Evolutionary conservation across 2,329 filamentous ascomycete species (phyloP).

Genomic region (Fusarium oxysporum): DNA sequence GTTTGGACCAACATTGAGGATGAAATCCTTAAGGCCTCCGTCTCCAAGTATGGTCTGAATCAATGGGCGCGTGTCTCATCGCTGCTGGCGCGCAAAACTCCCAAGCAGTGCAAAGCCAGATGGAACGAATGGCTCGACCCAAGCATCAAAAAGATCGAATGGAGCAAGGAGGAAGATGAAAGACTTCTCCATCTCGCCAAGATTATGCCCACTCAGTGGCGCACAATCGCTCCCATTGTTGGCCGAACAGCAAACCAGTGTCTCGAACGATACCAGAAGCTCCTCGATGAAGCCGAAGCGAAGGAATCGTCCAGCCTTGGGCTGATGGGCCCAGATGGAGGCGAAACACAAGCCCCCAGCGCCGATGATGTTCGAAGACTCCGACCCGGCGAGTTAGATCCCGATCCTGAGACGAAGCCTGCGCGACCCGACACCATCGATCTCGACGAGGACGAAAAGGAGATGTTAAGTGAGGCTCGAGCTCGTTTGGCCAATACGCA

Average conservation of each 20-base stretch:
- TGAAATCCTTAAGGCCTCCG: constrained; percentile 95
- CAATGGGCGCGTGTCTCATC: constrained; percentile 99
- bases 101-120: constrained; percentile 98
- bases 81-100: constrained; percentile 94
- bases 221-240: constrained; percentile 96
- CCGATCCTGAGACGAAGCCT: constrained; percentile 97
- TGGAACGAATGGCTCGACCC: constrained; percentile 99
- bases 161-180: constrained; percentile 98
- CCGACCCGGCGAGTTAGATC: constrained; percentile 92
- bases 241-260: constrained; percentile 97
- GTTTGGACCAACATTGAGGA: constrained; percentile 86
- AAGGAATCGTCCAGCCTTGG: constrained; percentile 86
- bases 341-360: constrained; percentile 86
- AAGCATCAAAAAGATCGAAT: constrained; percentile 98
- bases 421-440: constrained; percentile 97
- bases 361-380: constrained; percentile 92
- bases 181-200: constrained; percentile 96
- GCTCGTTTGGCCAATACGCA: constrained; percentile 97
- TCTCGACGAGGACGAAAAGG: constrained; percentile 98
- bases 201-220: constrained; percentile 99
- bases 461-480: constrained; percentile 98
- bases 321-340: constrained; percentile 85
- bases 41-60: constrained; percentile 94
- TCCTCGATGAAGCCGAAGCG: constrained; percentile 94
- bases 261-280: constrained; percentile 94